Conservation (phyloP, 805 yeast species). For the Wickerhamomyces tratensis region DNA sequence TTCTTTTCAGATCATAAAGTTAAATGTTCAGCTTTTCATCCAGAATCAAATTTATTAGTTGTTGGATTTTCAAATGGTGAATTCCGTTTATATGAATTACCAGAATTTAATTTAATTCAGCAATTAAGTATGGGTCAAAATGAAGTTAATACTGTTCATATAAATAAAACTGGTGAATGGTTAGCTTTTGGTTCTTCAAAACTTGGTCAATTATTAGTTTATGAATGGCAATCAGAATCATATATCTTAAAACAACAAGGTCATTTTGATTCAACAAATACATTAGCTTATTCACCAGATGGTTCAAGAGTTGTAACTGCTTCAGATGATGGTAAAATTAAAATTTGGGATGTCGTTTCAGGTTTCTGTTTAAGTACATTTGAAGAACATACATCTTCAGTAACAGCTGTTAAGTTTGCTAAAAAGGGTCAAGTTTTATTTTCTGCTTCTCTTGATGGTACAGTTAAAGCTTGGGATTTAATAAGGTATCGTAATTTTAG, state of each 20-base stretch:
- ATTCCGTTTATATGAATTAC: constrained; percentile 83
- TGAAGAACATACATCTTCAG: constrained; percentile 82
- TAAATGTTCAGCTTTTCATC: constrained; percentile 77
- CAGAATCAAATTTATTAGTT: constrained; percentile 58
- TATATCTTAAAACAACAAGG: constrained; percentile 95
- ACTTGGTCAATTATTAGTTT: constrained; percentile 88
- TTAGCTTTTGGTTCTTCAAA: constrained; percentile 87
- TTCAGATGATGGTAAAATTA: constrained; percentile 92
- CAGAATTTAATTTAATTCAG: constrained; percentile 71
- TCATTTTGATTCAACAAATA: constrained; percentile 84
- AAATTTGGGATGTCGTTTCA: constrained; percentile 89
- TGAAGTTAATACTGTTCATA: constrained; percentile 70
- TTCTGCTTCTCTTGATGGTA: constrained; percentile 90
- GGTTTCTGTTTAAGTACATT: constrained; percentile 93
- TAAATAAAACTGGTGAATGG: constrained; percentile 92
- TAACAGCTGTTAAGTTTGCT: constrained; percentile 81
- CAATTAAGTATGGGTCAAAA: constrained; percentile 88
- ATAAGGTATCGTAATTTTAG: constrained; percentile 89
- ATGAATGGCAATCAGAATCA: constrained; percentile 98
- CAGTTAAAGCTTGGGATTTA: constrained; percentile 95
- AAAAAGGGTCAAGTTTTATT: constrained; percentile 86
- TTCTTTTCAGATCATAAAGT: constrained; percentile 60
- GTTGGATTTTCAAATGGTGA: constrained; percentile 89
- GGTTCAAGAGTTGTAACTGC: constrained; percentile 90
- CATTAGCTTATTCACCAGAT: constrained; percentile 86